Base-by-base conservation (phyloP, 495 filamentous ascomycete species). In the Neurospora tetrasperma region DNA sequence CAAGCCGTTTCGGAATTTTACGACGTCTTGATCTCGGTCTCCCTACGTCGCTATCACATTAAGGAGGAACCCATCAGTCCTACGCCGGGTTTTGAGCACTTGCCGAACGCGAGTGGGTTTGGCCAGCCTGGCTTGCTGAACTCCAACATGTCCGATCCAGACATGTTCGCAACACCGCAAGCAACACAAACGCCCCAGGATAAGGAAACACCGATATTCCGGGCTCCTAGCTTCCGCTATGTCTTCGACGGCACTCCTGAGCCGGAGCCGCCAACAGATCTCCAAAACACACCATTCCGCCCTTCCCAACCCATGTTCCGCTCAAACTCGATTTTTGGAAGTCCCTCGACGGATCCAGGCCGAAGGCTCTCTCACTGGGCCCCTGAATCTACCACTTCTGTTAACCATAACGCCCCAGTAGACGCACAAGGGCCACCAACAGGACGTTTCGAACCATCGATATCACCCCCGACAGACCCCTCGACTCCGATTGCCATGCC, bases 1-100 rank as follows among this genome's bases (percentile, higher is more conserved):
- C 86, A 89, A 69, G 91, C 92, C n/a, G 94, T 94, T 18, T 86
- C 91, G 11, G 85, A 93, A 75, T 86, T 97, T 31, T 97, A 97
- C 79, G 82, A 83, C 18, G 92, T 90, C 71, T 86, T 98, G 40
- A 89, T 94, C n/a, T 86, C 85, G 68, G 94, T 94, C 23, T 94
- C 92, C 75, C 81, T 97, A 76, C 92, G 90, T 78, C 92, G 92
- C 74, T 98, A 95, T 80, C 88, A 90, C 71, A 82, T 82, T 27
- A 90, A 89, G 43, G 88, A 90, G 48, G 84, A 75, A 62, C 44
- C 77, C 16, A 2, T 35, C 14, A 66, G 0, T 35, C 54, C 54
- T 16, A 66, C 27, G 14, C 54, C 54, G 6, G 54, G 54, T 16
- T 18, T 66, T 35, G 14, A 66, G 54, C 54, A 66, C 14, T 31